These are phyloP conservation scores for Penicillium janthinellum DNA, from an alignment of 2,329 filamentous ascomycete genomes.

Conservation along the genomic window DNA sequence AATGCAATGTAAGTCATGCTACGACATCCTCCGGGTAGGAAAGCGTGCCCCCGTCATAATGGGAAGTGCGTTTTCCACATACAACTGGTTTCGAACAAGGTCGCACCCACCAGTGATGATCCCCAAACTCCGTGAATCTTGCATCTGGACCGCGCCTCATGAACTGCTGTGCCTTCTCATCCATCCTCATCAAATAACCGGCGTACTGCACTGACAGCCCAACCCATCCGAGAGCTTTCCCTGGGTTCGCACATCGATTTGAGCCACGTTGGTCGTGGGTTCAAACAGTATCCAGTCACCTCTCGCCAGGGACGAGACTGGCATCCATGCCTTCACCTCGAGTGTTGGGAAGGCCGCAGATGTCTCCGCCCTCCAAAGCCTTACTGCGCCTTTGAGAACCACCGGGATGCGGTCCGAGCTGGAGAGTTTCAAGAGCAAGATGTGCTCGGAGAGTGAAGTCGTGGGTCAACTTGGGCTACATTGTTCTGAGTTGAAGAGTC, in stretches of 20 bases:
- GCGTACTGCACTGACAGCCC: neutral
- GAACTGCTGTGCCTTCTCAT: neutral
- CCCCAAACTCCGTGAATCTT: neutral
- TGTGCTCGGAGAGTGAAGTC: no score
- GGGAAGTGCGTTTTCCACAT: neutral
- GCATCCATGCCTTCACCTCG: no score
- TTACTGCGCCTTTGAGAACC: no score
- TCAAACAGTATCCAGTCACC: neutral
- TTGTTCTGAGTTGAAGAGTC: no score
- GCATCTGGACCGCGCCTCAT: neutral
- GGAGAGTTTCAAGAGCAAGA: no score
- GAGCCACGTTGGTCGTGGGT: neutral
- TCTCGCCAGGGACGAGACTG: no score
- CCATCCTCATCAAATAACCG: neutral
- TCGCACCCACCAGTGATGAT: neutral
- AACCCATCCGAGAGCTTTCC: neutral
- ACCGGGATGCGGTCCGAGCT: no score
- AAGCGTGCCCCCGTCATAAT: neutral
- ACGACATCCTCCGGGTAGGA: neutral
- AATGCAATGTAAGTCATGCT: neutral
- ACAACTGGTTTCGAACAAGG: neutral
- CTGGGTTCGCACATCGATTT: neutral
- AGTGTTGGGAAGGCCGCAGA: no score
- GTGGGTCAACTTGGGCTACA: no score
- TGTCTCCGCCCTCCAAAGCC: no score